Evolutionary conservation across 176 grass and related monocot species (phyloP), one percentile per base, ranked within the genome.

Genomic region (Thinopyrum elongatum): DNA sequence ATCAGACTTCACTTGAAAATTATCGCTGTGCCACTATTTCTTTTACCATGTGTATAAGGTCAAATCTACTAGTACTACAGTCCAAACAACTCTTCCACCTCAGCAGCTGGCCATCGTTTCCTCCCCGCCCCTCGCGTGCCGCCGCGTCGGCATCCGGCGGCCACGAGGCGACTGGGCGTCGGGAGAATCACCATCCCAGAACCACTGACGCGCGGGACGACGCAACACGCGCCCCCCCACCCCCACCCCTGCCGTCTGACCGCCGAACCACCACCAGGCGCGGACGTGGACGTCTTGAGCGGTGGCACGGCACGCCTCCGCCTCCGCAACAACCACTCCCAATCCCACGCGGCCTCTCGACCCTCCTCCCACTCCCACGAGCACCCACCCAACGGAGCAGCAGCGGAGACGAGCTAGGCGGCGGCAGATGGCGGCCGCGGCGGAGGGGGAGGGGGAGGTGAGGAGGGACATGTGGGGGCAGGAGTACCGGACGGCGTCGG

Each of bases 401-500:
- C n/a, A 74, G 22, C 69, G 36, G 6, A 15, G 27, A 0, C 30
- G 12, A 8, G 38, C 70, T 16, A 73, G 34, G 34, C n/a, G 38
- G 71, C 71, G 26, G 5, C 25, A 28, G 71, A 49, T 74, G 70
- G 70, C 38, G 71, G 71, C 38, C 11, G 39, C 38, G 36, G 10
- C 9, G 58, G 22, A 59, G 66, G 16, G 17, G 8, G 9, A 44
- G 3, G 71, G 41, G 23, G 34, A 13, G 70, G 73, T 83, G 70
- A 81, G 88, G 73, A 80, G 47, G 83, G 90, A 92, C 86, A 79
- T 89, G 75, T 92, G 90, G 88, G 90, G 88, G 67, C 86, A 95
- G 86, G 42, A 82, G 65, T 89, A 92, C 76, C 82, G 90, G 47
- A 95, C 90, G 64, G 70, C 80, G 10, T 95, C 93, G 3, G 64